Conservation (phyloP, 768 basidiomycete genomes). For the Cubamyces lactineus region DNA sequence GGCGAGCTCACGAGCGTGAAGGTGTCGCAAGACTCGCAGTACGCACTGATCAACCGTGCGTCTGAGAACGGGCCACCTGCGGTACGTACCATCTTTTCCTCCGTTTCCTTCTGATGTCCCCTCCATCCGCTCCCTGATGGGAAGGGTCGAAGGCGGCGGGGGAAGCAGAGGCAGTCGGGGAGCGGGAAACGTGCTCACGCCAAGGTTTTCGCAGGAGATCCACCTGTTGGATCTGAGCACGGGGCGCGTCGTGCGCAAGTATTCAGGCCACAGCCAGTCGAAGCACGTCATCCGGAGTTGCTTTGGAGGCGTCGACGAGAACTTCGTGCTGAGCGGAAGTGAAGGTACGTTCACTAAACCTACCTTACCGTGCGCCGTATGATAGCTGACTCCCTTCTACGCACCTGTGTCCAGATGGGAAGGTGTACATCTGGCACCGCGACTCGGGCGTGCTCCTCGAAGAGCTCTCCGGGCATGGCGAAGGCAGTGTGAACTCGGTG, state of each 20-base stretch:
- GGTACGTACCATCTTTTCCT: conserved; percentile 22
- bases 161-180: neutral
- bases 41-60: conserved; percentile 83
- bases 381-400: neutral
- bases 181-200: conserved; percentile 12
- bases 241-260: conserved; percentile 74
- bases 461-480: conserved; percentile 84
- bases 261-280: conserved; percentile 83
- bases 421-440: conserved; percentile 95
- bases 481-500: conserved; percentile 91
- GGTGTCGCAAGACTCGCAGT: conserved; percentile 83
- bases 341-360: conserved; percentile 65
- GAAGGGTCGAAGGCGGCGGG: conserved; percentile 9
- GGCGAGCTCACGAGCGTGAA: conserved; percentile 89
- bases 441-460: conserved; percentile 85
- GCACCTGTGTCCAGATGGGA: conserved; percentile 61
- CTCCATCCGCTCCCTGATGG: neutral
- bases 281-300: conserved; percentile 89
- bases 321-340: conserved; percentile 91
- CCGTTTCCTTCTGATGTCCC: neutral
- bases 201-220: conserved; percentile 65
- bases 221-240: conserved; percentile 82
- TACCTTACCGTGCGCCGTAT: neutral
- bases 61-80: conserved; percentile 67
- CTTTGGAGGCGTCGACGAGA: conserved; percentile 88